Conservation (phyloP, 2,329 filamentous ascomycete genomes). For the Fusarium papillatum region DNA sequence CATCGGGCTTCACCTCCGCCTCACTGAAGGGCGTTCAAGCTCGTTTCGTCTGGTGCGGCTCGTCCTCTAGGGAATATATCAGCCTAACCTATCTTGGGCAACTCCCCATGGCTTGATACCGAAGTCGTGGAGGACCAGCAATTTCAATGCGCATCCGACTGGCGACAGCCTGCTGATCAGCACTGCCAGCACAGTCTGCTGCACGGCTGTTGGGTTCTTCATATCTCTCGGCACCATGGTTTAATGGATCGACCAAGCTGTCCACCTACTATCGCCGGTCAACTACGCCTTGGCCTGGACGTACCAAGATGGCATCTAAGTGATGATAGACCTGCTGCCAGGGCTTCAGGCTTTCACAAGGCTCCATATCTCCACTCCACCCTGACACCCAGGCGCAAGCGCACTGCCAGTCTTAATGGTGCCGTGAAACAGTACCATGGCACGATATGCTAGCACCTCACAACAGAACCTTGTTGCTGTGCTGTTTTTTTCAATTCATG, state of each 20-base stretch:
- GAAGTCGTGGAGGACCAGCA: conserved; percentile 17
- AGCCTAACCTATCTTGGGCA: not conserved
- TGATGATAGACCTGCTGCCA: conserved; percentile 7
- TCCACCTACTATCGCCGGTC: not conserved
- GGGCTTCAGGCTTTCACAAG: conserved; percentile 6
- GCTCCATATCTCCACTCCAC: conserved; percentile 32
- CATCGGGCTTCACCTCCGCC: conserved; percentile 12
- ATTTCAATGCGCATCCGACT: conserved; percentile 27
- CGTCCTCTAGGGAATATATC: conserved; percentile 2
- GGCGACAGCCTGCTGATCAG: conserved; percentile 24
- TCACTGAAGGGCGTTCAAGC: not conserved
- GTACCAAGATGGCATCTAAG: conserved; percentile 17
- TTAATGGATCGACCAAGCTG: not conserved
- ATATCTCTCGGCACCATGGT: conserved; percentile 4
- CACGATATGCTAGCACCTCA: conserved; percentile 26
- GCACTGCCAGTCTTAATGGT: conserved; percentile 18
- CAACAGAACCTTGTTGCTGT: conserved; percentile 20
- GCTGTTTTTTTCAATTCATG: conserved; percentile 18
- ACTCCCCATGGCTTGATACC: conserved; percentile 8
- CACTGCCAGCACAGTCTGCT: conserved; percentile 1
- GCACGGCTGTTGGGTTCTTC: conserved; percentile 7
- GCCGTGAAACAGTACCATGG: conserved; percentile 28
- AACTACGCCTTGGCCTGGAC: conserved; percentile 15
- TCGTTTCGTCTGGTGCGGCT: conserved; percentile 8
- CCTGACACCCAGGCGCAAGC: conserved; percentile 16